Evolutionary conservation across 1,139 yeast genomes (phyloP).

Genomic region (Geotrichum citri-aurantii): DNA sequence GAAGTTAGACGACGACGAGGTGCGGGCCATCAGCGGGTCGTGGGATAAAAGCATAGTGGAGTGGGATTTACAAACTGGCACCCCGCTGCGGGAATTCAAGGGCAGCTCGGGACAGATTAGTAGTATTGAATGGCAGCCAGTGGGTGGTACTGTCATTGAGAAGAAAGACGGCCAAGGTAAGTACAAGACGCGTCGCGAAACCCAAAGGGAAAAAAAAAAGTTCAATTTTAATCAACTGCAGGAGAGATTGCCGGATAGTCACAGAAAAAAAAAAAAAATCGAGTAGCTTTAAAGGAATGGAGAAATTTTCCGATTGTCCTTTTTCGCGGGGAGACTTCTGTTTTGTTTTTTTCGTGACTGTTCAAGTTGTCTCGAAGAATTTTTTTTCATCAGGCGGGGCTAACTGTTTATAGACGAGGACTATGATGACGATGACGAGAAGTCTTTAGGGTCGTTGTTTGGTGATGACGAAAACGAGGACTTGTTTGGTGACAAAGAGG

Average conservation of each 20-base stretch:
- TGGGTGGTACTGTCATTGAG: conserved; percentile 45
- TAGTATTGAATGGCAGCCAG: conserved; percentile 71
- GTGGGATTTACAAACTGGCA: conserved; percentile 86
- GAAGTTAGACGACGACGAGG: conserved; percentile 55
- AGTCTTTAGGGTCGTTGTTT: conserved; percentile 72
- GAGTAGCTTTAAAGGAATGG: not conserved
- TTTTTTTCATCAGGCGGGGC: not conserved
- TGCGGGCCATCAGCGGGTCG: conserved; percentile 68
- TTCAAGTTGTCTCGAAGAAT: not conserved
- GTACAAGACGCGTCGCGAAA: conserved; percentile 22
- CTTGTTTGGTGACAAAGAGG: conserved; percentile 17
- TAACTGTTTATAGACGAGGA: conserved; percentile 4
- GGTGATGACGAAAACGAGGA: conserved; percentile 69
- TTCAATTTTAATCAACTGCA: not conserved
- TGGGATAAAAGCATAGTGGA: conserved; percentile 71
- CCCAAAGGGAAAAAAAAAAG: conserved; percentile 19
- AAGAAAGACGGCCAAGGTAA: not conserved
- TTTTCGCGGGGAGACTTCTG: too few species aligned
- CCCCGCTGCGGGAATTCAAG: conserved; percentile 41
- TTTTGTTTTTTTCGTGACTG: not conserved
- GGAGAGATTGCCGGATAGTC: conserved; percentile 2
- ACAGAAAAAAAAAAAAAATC: not conserved
- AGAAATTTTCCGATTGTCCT: not conserved
- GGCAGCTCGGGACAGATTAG: conserved; percentile 72
- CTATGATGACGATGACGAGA: conserved; percentile 37